These are phyloP conservation scores for Suillus cothurnatus DNA, from an alignment of 768 basidiomycete genomes.

Conservation along the genomic window DNA sequence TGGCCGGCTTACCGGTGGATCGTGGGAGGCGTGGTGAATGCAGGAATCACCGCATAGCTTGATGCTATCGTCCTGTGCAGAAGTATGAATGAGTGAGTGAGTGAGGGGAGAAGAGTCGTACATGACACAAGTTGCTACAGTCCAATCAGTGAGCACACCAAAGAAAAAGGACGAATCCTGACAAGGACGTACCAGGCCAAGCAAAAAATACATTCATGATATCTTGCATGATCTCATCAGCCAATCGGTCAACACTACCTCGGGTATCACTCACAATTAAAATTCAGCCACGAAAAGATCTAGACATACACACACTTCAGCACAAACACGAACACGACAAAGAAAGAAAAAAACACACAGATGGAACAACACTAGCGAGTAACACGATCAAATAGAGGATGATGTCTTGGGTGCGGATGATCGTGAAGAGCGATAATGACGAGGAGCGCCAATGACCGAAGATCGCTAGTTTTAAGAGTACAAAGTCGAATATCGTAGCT, in stretches of 20 bases:
- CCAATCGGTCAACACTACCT: not conserved
- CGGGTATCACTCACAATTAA: not conserved
- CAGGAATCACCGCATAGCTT: not conserved
- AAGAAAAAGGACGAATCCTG: not conserved
- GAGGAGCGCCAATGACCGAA: conserved; percentile 16
- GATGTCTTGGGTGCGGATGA: conserved; percentile 20
- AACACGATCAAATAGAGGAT: conserved; percentile 22
- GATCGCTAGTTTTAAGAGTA: conserved; percentile 20
- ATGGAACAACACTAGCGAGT: conserved; percentile 18
- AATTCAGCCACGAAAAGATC: conserved; percentile 2
- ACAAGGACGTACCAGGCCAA: not conserved
- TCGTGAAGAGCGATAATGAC: conserved; percentile 12
- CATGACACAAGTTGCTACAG: not conserved
- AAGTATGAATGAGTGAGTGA: not conserved
- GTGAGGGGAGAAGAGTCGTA: not conserved
- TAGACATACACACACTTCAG: not conserved
- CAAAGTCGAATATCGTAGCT: conserved; percentile 25
- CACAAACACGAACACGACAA: not conserved
- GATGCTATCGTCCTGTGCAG: not conserved
- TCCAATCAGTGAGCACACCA: not conserved
- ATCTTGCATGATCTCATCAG: not conserved
- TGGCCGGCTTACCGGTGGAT: not conserved
- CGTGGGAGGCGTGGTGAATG: not conserved
- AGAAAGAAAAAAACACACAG: not conserved
- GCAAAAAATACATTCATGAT: not conserved